A percentile compares a stretch with the other conserved stretches of the same genome.
Conservation (phyloP, 2,329 filamentous ascomycete genomes). For the Mollisia scopiformis region DNA sequence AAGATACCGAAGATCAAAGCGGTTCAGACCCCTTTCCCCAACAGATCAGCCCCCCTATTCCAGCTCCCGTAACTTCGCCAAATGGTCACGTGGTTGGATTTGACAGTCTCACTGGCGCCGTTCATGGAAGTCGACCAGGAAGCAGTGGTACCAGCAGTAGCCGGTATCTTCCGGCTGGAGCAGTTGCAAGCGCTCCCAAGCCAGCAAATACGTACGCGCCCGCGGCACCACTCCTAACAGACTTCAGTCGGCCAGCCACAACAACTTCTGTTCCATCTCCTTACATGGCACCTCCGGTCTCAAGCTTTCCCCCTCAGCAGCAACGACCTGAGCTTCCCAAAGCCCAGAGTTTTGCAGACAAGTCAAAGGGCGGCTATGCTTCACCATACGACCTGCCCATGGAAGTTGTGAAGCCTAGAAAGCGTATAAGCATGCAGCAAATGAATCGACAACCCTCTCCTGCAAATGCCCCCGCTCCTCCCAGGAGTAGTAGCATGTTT, state of each 20-base stretch:
- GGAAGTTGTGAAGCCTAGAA: constrained; percentile 76
- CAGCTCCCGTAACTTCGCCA: constrained; percentile 28
- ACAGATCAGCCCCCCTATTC: constrained; percentile 29
- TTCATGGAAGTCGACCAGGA: constrained; percentile 17
- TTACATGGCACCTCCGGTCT: constrained; percentile 25
- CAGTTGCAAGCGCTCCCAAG: constrained; percentile 9
- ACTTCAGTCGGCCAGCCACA: constrained; percentile 29
- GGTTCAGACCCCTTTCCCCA: constrained; percentile 28
- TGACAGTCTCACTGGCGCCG: constrained; percentile 19
- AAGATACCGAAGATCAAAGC: constrained; percentile 48
- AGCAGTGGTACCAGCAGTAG: constrained; percentile 29
- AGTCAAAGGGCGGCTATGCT: constrained; percentile 87
- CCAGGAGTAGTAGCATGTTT: constrained; percentile 34
- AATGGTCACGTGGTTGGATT: constrained; percentile 38
- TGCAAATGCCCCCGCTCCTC: constrained; percentile 35
- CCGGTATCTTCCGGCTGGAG: constrained; percentile 34
- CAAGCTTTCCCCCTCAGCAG: constrained; percentile 35
- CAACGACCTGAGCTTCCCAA: constrained; percentile 52
- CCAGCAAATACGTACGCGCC: constrained; percentile 33
- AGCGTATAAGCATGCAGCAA: constrained; percentile 60
- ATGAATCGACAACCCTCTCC: constrained; percentile 25
- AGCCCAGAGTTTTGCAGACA: constrained; percentile 85
- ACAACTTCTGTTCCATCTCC: constrained; percentile 18
- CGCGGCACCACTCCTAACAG: constrained; percentile 34
- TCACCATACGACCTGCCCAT: constrained; percentile 96